Base-by-base conservation (phyloP, 2,329 filamentous ascomycete species). In the Karstenula rhodostoma region DNA sequence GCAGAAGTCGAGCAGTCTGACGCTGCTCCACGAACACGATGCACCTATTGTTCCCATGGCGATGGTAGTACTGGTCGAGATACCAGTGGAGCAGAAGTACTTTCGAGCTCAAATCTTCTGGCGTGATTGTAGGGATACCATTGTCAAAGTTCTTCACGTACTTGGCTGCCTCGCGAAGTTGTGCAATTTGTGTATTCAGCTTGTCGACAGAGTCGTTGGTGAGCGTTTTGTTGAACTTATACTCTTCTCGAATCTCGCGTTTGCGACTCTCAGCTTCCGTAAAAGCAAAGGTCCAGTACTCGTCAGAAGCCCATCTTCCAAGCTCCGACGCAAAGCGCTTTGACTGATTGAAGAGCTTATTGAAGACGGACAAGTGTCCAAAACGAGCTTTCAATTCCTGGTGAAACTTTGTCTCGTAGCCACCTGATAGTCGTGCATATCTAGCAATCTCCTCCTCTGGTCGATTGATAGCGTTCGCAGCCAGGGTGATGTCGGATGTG, bases 1-100 rank as follows among this genome's bases (percentile, higher is more conserved):
- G 81, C 1, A 99, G 80, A 17, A 96, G 77, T 19, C 87, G 85
- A 0, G 94, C 94, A 0, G 93, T 94, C 64, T 90, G 87, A 43
- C 93, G 85, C 73, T 90, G 85, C 62, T 92, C 84, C 0, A 96
- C 93, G 75, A 99, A 98, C 0, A 98, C 86, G 57, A 99, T 96
- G 71, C 93, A 96, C 61, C 89, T 88, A 29, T 84, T 82, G 7
- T 87, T 82, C 1, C 82, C 83, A 2, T 81, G 78, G 2, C 82
- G 77, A 33, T 84, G 79, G 69, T 93, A 97, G 52, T 89, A 84
- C 8, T 86, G 76, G 3, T 77, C 73, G 0, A 98, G 81, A 57
- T 88, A 86, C 2, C 81, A 72, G 23, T 87, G 74, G 0, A 98
- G 84, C 5, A 83, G 68, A 4, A 85, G 76, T 0, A 94, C 89